Percentiles rank a stretch among this genome's conserved stretches.
These are phyloP conservation scores for Fomitiporia mediterranea DNA, from an alignment of 1,284 basidiomycete genomes.

Conservation along the genomic window DNA sequence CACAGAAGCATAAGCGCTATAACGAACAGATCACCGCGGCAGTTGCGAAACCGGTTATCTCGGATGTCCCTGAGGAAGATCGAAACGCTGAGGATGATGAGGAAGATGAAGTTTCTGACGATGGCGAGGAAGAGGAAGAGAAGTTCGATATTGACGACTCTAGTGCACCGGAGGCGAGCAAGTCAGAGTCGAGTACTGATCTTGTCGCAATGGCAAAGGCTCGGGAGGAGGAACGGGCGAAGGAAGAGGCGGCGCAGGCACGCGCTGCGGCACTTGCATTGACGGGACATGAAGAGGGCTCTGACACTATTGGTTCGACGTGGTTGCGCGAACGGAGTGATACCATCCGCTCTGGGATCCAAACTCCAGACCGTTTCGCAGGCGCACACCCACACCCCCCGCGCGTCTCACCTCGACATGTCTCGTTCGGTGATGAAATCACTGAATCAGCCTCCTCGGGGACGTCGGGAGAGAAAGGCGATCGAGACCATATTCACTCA, in stretches of 20 bases:
- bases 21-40: constrained; percentile 13
- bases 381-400: constrained; percentile 59
- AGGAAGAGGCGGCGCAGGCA: constrained; percentile 27
- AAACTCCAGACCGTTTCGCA: constrained; percentile 75
- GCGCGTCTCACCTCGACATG: constrained; percentile 47
- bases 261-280: constrained; percentile 35
- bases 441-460: background rate
- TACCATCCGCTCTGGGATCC: constrained; percentile 48
- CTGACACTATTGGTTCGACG: background rate
- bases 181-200: constrained; percentile 27
- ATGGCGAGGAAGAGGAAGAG: constrained; percentile 42
- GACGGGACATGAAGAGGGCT: constrained; percentile 29
- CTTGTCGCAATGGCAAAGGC: constrained; percentile 27
- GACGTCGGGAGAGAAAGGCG: constrained; percentile 37
- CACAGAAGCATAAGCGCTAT: constrained; percentile 27
- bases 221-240: constrained; percentile 27
- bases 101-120: constrained; percentile 51
- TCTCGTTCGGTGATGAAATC: constrained; percentile 37
- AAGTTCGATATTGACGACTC: constrained; percentile 90
- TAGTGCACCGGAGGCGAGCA: constrained; percentile 45
- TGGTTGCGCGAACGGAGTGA: constrained; percentile 31
- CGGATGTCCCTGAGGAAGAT: constrained; percentile 27
- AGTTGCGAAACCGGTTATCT: constrained; percentile 12
- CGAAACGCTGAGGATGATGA: constrained; percentile 39
- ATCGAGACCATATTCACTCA: constrained; percentile 49